Evolutionary conservation across 106 monocot genomes (phyloP).

Genomic region (Xerophyta viscosa): DNA sequence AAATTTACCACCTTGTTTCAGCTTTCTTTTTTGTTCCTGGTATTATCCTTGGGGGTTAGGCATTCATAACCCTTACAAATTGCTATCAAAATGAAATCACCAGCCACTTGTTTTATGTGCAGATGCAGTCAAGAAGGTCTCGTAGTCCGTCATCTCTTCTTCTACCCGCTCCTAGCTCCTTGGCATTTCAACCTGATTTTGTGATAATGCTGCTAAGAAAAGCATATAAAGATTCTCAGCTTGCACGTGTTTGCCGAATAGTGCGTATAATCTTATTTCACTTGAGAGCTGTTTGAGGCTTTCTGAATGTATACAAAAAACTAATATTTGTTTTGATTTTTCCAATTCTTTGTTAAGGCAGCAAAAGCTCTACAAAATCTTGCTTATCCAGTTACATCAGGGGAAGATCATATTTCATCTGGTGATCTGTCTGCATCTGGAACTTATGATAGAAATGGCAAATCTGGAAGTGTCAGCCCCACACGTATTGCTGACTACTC

Average conservation of each 20-base stretch:
- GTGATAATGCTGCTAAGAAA: slow-evolving; percentile 66
- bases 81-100: too few relatives aligned
- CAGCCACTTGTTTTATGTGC: not conserved
- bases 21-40: too few relatives aligned
- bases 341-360: slow-evolving; percentile 27
- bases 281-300: too few relatives aligned
- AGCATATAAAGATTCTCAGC: slow-evolving; percentile 63
- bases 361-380: slow-evolving; percentile 64
- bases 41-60: too few relatives aligned
- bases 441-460: slow-evolving; percentile 27
- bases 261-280: slow-evolving; percentile 36
- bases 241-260: slow-evolving; percentile 63
- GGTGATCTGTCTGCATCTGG: slow-evolving; percentile 15
- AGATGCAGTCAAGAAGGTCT: slow-evolving; percentile 69
- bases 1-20: too few relatives aligned
- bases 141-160: slow-evolving; percentile 46
- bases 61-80: too few relatives aligned
- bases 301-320: too few relatives aligned
- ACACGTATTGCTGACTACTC: slow-evolving; percentile 69
- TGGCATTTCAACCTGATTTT: slow-evolving; percentile 80
- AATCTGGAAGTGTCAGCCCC: slow-evolving; percentile 18
- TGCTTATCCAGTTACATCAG: slow-evolving; percentile 22
- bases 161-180: slow-evolving; percentile 35
- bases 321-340: not conserved
- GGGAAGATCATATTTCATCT: slow-evolving; percentile 11